A percentile compares a stretch with the other conserved stretches of the same genome.
Conservation (phyloP, 2,329 filamentous ascomycete genomes). For the Microdochium paspali region DNA sequence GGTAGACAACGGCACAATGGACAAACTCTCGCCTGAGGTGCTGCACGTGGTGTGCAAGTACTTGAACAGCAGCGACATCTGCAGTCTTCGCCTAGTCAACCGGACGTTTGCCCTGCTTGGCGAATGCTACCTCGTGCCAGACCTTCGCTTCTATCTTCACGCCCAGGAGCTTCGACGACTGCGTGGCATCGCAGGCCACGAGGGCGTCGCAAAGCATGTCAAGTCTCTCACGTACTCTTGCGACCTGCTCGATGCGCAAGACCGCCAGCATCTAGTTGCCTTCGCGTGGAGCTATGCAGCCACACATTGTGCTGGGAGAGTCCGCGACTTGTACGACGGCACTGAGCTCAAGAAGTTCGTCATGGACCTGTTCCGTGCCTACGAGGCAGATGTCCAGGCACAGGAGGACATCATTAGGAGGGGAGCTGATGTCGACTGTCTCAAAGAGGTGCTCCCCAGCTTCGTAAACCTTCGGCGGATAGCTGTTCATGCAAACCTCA, state of each 20-base stretch:
- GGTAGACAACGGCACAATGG: slow-evolving; percentile 1
- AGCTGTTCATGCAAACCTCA: background rate
- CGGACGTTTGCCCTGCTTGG: slow-evolving; percentile 1
- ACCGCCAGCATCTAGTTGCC: background rate
- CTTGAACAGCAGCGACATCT: background rate
- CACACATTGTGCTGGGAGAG: background rate
- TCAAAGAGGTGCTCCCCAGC: background rate
- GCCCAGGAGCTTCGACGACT: slow-evolving; percentile 4
- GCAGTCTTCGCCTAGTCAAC: slow-evolving; percentile 4
- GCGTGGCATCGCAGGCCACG: slow-evolving; percentile 2
- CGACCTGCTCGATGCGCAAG: background rate
- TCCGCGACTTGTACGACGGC: background rate
- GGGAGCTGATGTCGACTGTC: background rate
- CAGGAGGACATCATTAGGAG: background rate
- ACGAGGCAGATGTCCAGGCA: background rate
- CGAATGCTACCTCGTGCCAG: slow-evolving; percentile 27
- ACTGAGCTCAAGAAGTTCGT: background rate
- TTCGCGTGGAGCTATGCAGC: background rate
- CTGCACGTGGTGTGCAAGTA: slow-evolving; percentile 4
- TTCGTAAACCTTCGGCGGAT: background rate
- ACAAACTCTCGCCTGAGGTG: slow-evolving; percentile 4
- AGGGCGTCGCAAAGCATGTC: slow-evolving; percentile 2
- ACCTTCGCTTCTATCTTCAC: slow-evolving; percentile 9
- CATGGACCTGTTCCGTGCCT: background rate
- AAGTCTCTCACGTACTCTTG: slow-evolving; percentile 2